Evolutionary conservation across 2,329 filamentous ascomycete genomes (phyloP), one percentile per base, ranked within the genome.

Genomic region (Claviceps lovelessii): DNA sequence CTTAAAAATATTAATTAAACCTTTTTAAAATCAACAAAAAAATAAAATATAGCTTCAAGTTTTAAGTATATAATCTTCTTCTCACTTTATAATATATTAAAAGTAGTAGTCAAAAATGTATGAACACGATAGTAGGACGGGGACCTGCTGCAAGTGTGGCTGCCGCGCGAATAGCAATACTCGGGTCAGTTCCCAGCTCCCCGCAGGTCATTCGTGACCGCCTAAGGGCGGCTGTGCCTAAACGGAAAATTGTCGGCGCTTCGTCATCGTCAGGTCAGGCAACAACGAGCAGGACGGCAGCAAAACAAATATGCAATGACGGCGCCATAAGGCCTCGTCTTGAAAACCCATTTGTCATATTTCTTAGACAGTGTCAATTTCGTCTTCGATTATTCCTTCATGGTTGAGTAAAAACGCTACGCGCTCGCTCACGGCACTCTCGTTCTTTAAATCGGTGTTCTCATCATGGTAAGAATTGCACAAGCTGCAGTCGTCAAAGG

Each of bases 181-280:
- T n/a, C n/a, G n/a, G n/a, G n/a, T n/a, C n/a, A n/a, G n/a, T n/a
- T n/a, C n/a, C n/a, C n/a, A n/a, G n/a, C n/a, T n/a, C n/a, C n/a
- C n/a, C n/a, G n/a, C n/a, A n/a, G n/a, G n/a, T n/a, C n/a, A n/a
- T n/a, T n/a, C n/a, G 23, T 23, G 23, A 55, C n/a, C 41, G 10
- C n/a, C 29, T 59, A 59, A 52, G 58, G 61, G 42, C 58, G 62
- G 63, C 63, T 67, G 63, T 65, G 64, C 62, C 56, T 53, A 48
- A 17, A 51, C 67, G 67, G 67, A 61, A 67, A 68, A 69, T 67
- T 58, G 58, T 69, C 65, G 67, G 67, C 63, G 61, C 54, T 63
- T 67, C 64, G 62, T 67, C 63, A 63, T 60, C 54, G 59, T 66
- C 64, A 63, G 65, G 66, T 29, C 31, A 35, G 39, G 48, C 35